These are phyloP conservation scores for Glomus cerebriforme DNA, from an alignment of 192 early-diverging fungal species.

Conservation along the genomic window DNA sequence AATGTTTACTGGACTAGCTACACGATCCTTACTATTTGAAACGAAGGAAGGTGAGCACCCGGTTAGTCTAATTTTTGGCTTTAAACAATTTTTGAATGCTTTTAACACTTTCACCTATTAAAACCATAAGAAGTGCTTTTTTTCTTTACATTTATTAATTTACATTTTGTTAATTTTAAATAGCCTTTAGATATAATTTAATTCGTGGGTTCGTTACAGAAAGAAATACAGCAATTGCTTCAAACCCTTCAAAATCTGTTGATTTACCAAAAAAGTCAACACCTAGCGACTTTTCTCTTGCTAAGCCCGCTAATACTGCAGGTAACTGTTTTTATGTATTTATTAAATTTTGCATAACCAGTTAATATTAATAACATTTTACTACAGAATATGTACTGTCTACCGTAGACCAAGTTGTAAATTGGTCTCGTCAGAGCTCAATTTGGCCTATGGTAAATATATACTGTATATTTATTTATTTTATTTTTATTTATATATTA, in stretches of 20 bases:
- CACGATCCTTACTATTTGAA: background rate
- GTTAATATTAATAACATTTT: background rate
- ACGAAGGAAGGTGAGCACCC: background rate
- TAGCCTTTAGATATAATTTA: background rate
- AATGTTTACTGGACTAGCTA: background rate
- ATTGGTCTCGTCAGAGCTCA: conserved; percentile 91
- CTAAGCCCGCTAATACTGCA: conserved; percentile 13
- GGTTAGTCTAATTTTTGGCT: background rate
- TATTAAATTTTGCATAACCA: background rate
- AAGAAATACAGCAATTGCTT: background rate
- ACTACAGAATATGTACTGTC: conserved; percentile 77
- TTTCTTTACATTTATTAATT: background rate
- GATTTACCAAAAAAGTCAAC: background rate
- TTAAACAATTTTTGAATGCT: background rate
- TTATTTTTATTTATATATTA: background rate
- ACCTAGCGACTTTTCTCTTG: background rate
- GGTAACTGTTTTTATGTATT: background rate
- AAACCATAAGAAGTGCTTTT: background rate
- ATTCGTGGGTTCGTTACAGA: background rate
- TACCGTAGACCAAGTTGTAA: conserved; percentile 89
- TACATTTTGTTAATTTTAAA: background rate
- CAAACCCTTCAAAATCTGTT: background rate
- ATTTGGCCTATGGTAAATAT: conserved; percentile 77
- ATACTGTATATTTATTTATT: background rate
- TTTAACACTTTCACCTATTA: background rate